Conservation (phyloP, 1,139 yeast genomes). For the Suhomyces choctaworum region DNA sequence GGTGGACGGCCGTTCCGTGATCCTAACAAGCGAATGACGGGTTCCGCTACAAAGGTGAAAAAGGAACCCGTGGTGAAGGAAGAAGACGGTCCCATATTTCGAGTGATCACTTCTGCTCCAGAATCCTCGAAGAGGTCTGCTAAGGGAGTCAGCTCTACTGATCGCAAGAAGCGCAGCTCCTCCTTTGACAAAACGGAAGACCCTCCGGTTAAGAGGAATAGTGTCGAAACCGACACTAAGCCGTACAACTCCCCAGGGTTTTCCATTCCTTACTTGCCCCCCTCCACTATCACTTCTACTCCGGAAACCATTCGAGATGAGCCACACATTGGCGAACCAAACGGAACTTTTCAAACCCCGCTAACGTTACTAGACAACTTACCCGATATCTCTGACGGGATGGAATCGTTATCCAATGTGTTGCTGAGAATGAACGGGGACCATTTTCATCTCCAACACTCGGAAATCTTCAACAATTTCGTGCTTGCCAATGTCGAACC, state of each 20-base stretch:
- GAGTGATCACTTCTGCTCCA: background rate
- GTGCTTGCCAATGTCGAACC: slow-evolving; percentile 18
- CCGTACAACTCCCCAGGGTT: background rate
- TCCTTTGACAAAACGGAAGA: background rate
- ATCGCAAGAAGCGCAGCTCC: background rate
- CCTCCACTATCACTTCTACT: background rate
- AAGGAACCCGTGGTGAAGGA: background rate
- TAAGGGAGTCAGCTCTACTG: background rate
- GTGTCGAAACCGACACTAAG: background rate
- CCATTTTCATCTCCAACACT: slow-evolving; percentile 30
- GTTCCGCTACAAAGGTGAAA: background rate
- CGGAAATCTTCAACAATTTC: slow-evolving; percentile 31
- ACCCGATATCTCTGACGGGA: slow-evolving; percentile 26
- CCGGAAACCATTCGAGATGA: background rate
- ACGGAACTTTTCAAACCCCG: background rate
- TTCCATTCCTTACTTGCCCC: background rate
- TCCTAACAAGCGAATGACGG: slow-evolving; percentile 29
- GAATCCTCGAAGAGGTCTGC: background rate
- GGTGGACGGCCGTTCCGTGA: slow-evolving; percentile 68
- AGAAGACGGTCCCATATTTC: background rate
- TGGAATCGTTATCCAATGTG: slow-evolving; percentile 31
- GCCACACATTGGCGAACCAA: background rate
- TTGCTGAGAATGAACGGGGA: slow-evolving; percentile 30
- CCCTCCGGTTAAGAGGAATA: background rate
- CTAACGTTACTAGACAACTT: slow-evolving; percentile 10